phyloP scores from a whole-genome alignment of 495 filamentous ascomycete species.

The Darksidea phi region DNA sequence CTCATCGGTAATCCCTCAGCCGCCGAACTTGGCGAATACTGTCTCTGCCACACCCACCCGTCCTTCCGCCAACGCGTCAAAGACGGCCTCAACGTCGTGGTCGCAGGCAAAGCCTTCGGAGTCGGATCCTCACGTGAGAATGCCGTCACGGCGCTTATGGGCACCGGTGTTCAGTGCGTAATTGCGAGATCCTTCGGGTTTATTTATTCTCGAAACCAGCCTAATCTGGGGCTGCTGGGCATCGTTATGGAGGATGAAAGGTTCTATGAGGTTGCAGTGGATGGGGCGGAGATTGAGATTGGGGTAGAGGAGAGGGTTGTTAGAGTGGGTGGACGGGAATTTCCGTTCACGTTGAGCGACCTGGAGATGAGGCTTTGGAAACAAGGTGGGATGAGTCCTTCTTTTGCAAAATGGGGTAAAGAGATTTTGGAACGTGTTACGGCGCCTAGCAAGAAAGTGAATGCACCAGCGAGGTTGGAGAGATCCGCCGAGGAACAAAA shows the following conservation, averaged over 20 bases:
- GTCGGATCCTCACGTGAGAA: constrained; percentile 49
- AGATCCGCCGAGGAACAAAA: not conserved
- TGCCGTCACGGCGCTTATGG: constrained; percentile 45
- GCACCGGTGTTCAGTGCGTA: constrained; percentile 43
- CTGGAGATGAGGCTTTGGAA: constrained; percentile 41
- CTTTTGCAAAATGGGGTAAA: not conserved
- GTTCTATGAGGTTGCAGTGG: constrained; percentile 42
- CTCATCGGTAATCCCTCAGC: constrained; percentile 37
- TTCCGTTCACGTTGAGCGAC: constrained; percentile 42
- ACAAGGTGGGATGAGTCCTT: not conserved
- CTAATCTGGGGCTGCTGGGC: constrained; percentile 45
- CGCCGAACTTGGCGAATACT: constrained; percentile 42
- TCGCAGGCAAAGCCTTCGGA: constrained; percentile 49
- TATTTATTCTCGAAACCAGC: constrained; percentile 48
- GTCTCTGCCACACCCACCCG: constrained; percentile 44
- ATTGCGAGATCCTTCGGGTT: constrained; percentile 48
- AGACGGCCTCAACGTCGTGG: constrained; percentile 44
- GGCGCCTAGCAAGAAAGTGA: not conserved
- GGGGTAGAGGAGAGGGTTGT: constrained; percentile 34
- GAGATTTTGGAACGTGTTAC: not conserved
- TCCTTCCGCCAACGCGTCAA: constrained; percentile 43
- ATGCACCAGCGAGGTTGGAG: not conserved
- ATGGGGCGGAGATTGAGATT: constrained; percentile 41
- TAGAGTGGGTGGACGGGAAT: constrained; percentile 30
- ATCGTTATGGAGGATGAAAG: constrained; percentile 42